phyloP scores from a whole-genome alignment of 108 stramenopile species.

The Fragilaria crotonensis region DNA sequence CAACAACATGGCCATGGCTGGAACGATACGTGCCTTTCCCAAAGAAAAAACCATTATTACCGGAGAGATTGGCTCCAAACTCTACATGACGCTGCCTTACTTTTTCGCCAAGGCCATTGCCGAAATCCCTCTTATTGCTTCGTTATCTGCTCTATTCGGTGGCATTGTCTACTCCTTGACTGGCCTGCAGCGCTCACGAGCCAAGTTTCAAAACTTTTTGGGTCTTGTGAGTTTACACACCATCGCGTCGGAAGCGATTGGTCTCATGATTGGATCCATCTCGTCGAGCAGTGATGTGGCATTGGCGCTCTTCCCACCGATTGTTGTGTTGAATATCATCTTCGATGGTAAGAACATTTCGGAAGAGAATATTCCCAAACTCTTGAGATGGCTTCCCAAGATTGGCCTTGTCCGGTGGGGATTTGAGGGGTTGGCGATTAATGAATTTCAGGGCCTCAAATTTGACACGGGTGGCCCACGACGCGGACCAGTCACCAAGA shows the following conservation, averaged over 20 bases:
- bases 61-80: slow-evolving; percentile 48
- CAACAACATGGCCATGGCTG: slow-evolving; percentile 80
- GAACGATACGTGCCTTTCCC: slow-evolving; percentile 75
- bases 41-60: slow-evolving; percentile 81
- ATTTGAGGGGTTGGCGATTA: slow-evolving; percentile 73
- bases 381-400: slow-evolving; percentile 64
- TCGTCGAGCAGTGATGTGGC: slow-evolving; percentile 65
- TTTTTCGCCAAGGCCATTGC: slow-evolving; percentile 91
- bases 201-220: slow-evolving; percentile 68
- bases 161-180: slow-evolving; percentile 72
- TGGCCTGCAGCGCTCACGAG: slow-evolving; percentile 44
- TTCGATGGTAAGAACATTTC: slow-evolving; percentile 84
- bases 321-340: slow-evolving; percentile 86
- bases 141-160: slow-evolving; percentile 78
- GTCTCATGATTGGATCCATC: slow-evolving; percentile 63
- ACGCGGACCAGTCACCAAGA: slow-evolving; percentile 65
- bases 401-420: slow-evolving; percentile 79
- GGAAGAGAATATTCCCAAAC: slow-evolving; percentile 69
- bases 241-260: slow-evolving; percentile 60
- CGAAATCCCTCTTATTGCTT: slow-evolving; percentile 80
- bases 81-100: slow-evolving; percentile 87
- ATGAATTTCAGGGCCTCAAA: slow-evolving; percentile 77
- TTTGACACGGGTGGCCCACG: slow-evolving; percentile 69
- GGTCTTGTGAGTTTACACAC: slow-evolving; percentile 70
- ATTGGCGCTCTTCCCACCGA: slow-evolving; percentile 72